Percentiles rank a stretch among this genome's conserved stretches.
phyloP scores from a whole-genome alignment of 495 filamentous ascomycete genomes.

The Daldinia vernicosa region DNA sequence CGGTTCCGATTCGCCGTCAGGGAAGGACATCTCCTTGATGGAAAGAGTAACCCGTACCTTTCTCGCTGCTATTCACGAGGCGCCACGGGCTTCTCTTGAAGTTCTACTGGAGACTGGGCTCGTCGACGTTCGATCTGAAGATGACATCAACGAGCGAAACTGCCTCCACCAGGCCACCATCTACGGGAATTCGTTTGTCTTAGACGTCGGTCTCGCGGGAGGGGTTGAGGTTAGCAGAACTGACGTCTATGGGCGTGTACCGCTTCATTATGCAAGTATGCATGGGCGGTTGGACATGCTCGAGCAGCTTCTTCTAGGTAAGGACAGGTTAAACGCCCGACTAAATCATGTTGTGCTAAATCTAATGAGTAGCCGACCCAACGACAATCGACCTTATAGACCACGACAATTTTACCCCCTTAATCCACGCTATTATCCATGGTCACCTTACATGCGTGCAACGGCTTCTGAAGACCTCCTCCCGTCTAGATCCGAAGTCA shows the following conservation, averaged over 20 bases:
- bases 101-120: slow-evolving; percentile 80
- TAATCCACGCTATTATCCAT: slow-evolving; percentile 94
- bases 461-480: slow-evolving; percentile 73
- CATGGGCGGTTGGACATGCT: slow-evolving; percentile 90
- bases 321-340: slow-evolving; percentile 1
- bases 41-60: slow-evolving; percentile 89
- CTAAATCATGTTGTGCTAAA: slow-evolving; percentile 21
- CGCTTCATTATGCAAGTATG: slow-evolving; percentile 95
- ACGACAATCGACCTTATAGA: slow-evolving; percentile 84
- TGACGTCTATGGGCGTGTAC: slow-evolving; percentile 93
- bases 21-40: slow-evolving; percentile 56
- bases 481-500: slow-evolving; percentile 80
- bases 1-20: slow-evolving; percentile 49
- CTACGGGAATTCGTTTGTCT: slow-evolving; percentile 79
- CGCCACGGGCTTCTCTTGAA: slow-evolving; percentile 77
- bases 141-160: slow-evolving; percentile 97
- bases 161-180: slow-evolving; percentile 95
- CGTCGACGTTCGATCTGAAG: slow-evolving; percentile 86
- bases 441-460: slow-evolving; percentile 79
- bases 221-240: slow-evolving; percentile 78
- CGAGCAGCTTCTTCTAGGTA: slow-evolving; percentile 70
- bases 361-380: slow-evolving; percentile 50
- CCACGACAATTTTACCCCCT: slow-evolving; percentile 95
- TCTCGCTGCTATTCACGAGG: slow-evolving; percentile 84
- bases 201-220: slow-evolving; percentile 73